phyloP scores from a whole-genome alignment of 495 filamentous ascomycete species.

The Neurospora sublineolata region DNA sequence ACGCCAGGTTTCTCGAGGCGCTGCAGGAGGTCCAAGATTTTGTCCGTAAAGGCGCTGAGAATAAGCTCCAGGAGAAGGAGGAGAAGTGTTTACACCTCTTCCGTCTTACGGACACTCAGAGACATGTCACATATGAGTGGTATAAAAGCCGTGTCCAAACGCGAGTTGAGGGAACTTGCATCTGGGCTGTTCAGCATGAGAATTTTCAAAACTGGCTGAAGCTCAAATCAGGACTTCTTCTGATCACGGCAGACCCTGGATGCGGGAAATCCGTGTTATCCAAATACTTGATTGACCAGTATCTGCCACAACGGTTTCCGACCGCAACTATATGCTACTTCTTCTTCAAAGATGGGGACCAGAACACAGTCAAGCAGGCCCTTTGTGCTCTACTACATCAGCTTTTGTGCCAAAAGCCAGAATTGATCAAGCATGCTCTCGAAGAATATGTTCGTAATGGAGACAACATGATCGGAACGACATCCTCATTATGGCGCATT shows the following conservation, averaged over 20 bases:
- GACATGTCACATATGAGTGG: neutral
- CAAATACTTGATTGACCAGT: neutral
- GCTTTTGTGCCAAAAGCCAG: neutral
- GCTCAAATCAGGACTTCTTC: neutral
- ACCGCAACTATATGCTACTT: neutral
- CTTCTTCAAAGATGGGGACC: neutral
- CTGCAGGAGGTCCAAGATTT: neutral
- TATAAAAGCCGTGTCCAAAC: neutral
- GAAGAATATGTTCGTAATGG: neutral
- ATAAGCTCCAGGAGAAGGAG: neutral
- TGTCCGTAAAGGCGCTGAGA: neutral
- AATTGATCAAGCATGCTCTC: neutral
- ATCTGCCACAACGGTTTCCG: neutral
- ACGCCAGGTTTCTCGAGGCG: neutral
- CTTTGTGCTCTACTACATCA: neutral
- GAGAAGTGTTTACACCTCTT: neutral
- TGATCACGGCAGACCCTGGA: neutral
- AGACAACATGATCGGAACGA: neutral
- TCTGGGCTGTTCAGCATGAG: neutral
- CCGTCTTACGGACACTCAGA: neutral
- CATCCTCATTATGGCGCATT: neutral
- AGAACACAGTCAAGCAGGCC: neutral
- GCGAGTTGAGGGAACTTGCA: neutral
- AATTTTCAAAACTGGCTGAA: neutral
- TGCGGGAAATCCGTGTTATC: neutral